A percentile compares a stretch with the other conserved stretches of the same genome.
phyloP scores from a whole-genome alignment of 2,329 filamentous ascomycete genomes.

The Trichoderma koningiopsis region DNA sequence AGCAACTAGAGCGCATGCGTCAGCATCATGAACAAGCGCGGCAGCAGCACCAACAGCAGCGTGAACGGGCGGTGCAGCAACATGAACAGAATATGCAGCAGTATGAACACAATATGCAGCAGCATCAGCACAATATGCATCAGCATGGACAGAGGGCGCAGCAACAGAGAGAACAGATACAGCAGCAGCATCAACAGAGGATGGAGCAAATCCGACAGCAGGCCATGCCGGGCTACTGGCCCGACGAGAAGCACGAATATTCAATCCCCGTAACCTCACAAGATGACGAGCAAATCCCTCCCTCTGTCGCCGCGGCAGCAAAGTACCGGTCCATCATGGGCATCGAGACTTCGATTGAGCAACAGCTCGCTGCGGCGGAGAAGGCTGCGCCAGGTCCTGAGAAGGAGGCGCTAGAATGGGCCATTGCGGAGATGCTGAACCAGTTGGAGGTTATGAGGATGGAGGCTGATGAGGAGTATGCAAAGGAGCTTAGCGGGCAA shows the following conservation, averaged over 20 bases:
- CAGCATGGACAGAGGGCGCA: neutral
- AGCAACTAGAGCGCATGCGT: neutral
- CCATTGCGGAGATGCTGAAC: conserved; percentile 44
- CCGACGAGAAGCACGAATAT: conserved; percentile 34
- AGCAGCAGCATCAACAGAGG: neutral
- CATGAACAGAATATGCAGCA: neutral
- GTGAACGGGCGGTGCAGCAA: neutral
- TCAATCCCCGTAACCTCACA: conserved; percentile 3
- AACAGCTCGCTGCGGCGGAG: conserved; percentile 36
- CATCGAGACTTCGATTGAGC: conserved; percentile 40
- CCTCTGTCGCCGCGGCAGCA: conserved; percentile 35
- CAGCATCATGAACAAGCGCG: neutral
- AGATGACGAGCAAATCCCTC: conserved; percentile 21
- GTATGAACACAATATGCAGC: neutral
- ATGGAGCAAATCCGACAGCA: neutral
- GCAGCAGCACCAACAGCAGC: neutral
- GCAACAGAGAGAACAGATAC: neutral
- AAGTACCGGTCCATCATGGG: conserved; percentile 43
- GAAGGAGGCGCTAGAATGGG: conserved; percentile 35
- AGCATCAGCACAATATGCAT: neutral
- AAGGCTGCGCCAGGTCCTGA: conserved; percentile 30
- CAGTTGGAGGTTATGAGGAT: conserved; percentile 44
- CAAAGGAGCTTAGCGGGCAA: conserved; percentile 40
- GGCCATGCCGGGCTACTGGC: conserved; percentile 40
- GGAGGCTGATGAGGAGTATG: conserved; percentile 52